Evolutionary conservation across 345 rosid species (phyloP).

Genomic region (Lumnitzera racemosa): DNA sequence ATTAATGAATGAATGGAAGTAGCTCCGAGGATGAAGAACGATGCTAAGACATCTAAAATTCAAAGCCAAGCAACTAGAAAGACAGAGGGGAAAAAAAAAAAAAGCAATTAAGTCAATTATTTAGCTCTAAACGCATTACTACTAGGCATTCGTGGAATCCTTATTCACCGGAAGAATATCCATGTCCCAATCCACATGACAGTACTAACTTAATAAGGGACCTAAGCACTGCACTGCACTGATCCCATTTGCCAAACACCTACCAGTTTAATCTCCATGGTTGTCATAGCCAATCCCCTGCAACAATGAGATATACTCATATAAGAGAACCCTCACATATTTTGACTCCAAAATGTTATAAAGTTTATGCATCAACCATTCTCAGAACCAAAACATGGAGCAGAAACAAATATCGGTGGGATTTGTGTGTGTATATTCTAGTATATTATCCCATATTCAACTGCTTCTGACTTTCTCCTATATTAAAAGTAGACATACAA

Average conservation of each 20-base stretch:
- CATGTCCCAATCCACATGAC: slow-evolving; percentile 38
- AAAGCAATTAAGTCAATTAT: slow-evolving; percentile 7
- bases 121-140: too few species aligned
- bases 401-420: too few species aligned
- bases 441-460: too few species aligned
- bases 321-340: too few species aligned
- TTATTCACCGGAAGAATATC: slow-evolving; percentile 6
- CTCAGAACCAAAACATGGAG: too few species aligned
- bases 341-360: too few species aligned
- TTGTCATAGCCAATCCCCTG: slow-evolving; percentile 90
- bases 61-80: slow-evolving; percentile 47
- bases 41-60: slow-evolving; percentile 50
- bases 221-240: slow-evolving; percentile 21
- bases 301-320: slow-evolving; percentile 98
- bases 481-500: too few species aligned
- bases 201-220: slow-evolving; percentile 25
- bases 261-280: slow-evolving; percentile 96
- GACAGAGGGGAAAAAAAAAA: slow-evolving; percentile 5
- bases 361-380: too few species aligned
- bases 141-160: not conserved
- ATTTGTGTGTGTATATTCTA: too few species aligned
- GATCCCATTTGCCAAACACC: slow-evolving; percentile 67
- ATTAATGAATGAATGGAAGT: slow-evolving; percentile 19
- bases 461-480: too few species aligned
- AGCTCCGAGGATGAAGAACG: slow-evolving; percentile 37